These are phyloP conservation scores for Eucommia ulmoides DNA, from an alignment of 257 asterid genomes.

Conservation along the genomic window DNA sequence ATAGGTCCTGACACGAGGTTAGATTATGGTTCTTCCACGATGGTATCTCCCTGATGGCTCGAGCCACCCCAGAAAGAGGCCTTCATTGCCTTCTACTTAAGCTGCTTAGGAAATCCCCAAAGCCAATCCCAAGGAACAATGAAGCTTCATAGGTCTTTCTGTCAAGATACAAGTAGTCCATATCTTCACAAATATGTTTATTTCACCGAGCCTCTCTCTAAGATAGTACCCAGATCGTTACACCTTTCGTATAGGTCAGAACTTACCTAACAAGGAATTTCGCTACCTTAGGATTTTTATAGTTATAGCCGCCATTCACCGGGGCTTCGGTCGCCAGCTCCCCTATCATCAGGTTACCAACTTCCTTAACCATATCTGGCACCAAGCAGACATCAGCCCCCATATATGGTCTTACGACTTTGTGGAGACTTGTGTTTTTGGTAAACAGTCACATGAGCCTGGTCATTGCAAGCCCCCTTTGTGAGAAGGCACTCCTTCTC, in stretches of 20 bases:
- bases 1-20: neutral
- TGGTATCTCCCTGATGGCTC: neutral
- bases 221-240: too few relatives aligned
- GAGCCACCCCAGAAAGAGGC: neutral
- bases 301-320: neutral
- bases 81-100: neutral
- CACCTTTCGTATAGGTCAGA: too few relatives aligned
- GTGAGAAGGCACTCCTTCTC: neutral
- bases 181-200: neutral
- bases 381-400: too few relatives aligned
- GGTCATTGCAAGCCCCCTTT: neutral
- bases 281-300: too few relatives aligned
- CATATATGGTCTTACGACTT: too few relatives aligned
- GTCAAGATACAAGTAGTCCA: too few relatives aligned
- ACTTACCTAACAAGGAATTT: too few relatives aligned
- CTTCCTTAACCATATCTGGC: too few relatives aligned
- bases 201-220: too few relatives aligned
- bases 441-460: neutral
- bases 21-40: neutral
- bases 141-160: too few relatives aligned
- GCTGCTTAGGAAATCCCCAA: too few relatives aligned
- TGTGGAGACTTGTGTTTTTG: neutral
- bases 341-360: neutral
- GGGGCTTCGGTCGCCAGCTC: conserved; percentile 1
- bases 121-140: too few relatives aligned